phyloP scores from a whole-genome alignment of 306 rosid species.

The Gleditsia sinensis region DNA sequence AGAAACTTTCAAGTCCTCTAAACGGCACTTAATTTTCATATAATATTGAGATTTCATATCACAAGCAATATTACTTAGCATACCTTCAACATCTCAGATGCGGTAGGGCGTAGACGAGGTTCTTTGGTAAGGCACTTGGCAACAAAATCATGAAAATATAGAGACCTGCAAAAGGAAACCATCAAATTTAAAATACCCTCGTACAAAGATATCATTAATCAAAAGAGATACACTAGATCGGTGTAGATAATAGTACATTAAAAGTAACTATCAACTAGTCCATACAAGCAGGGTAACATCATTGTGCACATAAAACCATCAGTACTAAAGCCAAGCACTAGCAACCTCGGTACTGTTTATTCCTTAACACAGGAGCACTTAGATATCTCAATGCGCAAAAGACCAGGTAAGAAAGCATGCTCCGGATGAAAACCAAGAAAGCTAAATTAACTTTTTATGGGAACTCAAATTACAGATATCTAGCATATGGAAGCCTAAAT shows the following conservation, averaged over 20 bases:
- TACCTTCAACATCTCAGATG: constrained; percentile 98
- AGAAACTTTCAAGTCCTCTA: constrained; percentile 21
- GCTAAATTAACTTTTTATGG: too few relatives aligned
- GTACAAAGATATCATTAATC: constrained; percentile 1
- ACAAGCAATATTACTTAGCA: constrained; percentile 27
- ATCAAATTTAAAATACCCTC: constrained; percentile 14
- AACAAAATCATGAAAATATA: constrained; percentile 94
- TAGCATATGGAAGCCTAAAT: too few relatives aligned
- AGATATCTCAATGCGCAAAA: background rate
- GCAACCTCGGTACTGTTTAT: background rate
- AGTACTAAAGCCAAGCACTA: constrained; percentile 12
- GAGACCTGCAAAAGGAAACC: constrained; percentile 69
- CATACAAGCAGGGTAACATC: constrained; percentile 3
- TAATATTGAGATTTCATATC: background rate
- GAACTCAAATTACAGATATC: too few relatives aligned
- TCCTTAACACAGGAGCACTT: background rate
- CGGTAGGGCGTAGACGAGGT: constrained; percentile 91
- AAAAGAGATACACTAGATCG: constrained; percentile 8
- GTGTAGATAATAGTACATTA: background rate
- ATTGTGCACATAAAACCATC: constrained; percentile 20
- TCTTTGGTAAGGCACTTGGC: constrained; percentile 97
- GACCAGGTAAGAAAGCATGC: too few relatives aligned
- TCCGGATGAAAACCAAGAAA: too few relatives aligned
- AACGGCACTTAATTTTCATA: constrained; percentile 1
- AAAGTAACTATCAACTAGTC: background rate